Conservation (phyloP, 495 filamentous ascomycete species). For the Cercophora scortea region DNA sequence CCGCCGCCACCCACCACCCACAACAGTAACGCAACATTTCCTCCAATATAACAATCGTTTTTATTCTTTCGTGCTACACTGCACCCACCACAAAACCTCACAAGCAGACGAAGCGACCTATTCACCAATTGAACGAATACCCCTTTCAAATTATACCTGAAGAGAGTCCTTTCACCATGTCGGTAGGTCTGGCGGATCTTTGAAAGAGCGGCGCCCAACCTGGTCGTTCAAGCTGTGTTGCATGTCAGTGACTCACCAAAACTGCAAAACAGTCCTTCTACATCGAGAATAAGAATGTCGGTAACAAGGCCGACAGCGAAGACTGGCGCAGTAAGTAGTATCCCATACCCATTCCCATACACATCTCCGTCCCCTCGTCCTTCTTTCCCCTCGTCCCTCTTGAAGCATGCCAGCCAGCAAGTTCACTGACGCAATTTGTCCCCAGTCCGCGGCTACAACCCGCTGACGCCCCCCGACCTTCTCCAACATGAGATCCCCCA, state of each 20-base stretch:
- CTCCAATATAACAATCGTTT: not conserved
- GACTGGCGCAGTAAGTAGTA: conserved; percentile 75
- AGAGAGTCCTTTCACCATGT: conserved; percentile 10
- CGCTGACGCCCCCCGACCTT: conserved; percentile 84
- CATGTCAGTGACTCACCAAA: not conserved
- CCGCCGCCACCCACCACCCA: conserved; percentile 1
- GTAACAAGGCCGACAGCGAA: conserved; percentile 70
- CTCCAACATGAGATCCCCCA: conserved; percentile 92
- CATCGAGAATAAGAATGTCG: conserved; percentile 83
- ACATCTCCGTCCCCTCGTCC: no score
- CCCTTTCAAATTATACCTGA: not conserved
- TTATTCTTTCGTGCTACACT: not conserved
- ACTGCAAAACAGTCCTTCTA: conserved; percentile 43
- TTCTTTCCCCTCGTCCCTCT: no score
- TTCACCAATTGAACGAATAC: not conserved
- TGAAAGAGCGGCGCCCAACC: not conserved
- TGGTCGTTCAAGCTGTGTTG: not conserved
- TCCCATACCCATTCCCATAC: not conserved
- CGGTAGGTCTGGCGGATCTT: conserved; percentile 11
- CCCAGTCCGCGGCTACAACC: conserved; percentile 83
- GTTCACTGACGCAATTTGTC: conserved; percentile 6
- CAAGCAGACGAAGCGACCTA: not conserved
- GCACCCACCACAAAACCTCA: not conserved
- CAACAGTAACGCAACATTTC: conserved; percentile 1
- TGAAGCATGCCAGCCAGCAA: not conserved